phyloP scores from a whole-genome alignment of 768 basidiomycete genomes.

The Paxillus rubicundulus region DNA sequence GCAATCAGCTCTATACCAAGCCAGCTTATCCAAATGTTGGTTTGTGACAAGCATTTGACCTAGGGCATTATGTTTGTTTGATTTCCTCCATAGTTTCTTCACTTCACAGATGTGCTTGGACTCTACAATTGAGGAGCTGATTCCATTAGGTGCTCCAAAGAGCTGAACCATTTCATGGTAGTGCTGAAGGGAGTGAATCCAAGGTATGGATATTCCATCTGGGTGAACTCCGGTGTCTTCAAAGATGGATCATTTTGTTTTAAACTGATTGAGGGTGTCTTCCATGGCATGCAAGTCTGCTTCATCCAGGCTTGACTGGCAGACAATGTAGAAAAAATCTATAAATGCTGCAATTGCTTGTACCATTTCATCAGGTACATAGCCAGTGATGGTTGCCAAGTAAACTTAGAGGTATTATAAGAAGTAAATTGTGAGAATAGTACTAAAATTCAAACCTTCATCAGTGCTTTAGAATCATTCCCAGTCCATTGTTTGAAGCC shows the following conservation, averaged over 20 bases:
- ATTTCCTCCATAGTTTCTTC: slow-evolving; percentile 32
- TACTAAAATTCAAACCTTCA: slow-evolving; percentile 27
- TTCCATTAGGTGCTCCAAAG: slow-evolving; percentile 35
- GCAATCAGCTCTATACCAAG: slow-evolving; percentile 5
- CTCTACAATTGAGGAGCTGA: slow-evolving; percentile 37
- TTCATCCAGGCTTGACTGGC: background rate
- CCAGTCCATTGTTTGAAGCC: slow-evolving; percentile 39
- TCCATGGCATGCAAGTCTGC: slow-evolving; percentile 13
- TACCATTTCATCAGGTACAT: slow-evolving; percentile 19
- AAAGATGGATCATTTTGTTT: no score
- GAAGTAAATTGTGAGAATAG: no score
- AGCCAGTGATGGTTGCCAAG: slow-evolving; percentile 22
- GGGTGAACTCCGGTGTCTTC: no score
- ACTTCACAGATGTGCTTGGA: slow-evolving; percentile 36
- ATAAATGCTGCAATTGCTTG: slow-evolving; percentile 18
- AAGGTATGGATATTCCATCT: slow-evolving; percentile 21
- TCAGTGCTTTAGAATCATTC: slow-evolving; percentile 37
- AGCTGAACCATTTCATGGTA: slow-evolving; percentile 20
- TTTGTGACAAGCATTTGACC: slow-evolving; percentile 32
- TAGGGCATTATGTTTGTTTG: slow-evolving; percentile 21
- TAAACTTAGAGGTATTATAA: slow-evolving; percentile 17
- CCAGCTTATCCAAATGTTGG: slow-evolving; percentile 27
- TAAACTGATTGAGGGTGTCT: slow-evolving; percentile 12
- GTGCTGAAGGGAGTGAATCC: slow-evolving; percentile 32
- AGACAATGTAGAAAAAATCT: slow-evolving; percentile 34